Base-by-base conservation (phyloP, 2,329 filamentous ascomycete genomes). In the Cladophialophora exuberans region DNA sequence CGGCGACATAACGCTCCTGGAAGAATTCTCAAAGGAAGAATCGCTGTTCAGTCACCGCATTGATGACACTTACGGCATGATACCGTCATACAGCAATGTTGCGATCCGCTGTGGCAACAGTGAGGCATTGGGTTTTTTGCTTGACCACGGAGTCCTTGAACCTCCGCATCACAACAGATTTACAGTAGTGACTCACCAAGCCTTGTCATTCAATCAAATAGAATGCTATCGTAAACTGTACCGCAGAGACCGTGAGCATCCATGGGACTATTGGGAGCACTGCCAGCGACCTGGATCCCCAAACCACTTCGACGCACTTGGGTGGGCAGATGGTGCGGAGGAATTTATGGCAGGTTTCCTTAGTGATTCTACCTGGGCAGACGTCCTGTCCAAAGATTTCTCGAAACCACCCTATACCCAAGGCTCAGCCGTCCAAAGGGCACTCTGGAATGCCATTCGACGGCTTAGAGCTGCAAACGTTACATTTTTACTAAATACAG, bases 141-240 rank as follows among this genome's bases (percentile, higher is more conserved):
- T 51, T 28, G 36, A 43, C 31, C 36, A 51, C 31, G 23, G 48
- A 43, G 48, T 42, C 18, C 4, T 51, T 22, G 35, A 42, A 42
- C 9, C 15, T 44, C 35, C 17, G 22, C 4, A 5, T 53, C 26
- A 3, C 17, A 18, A 25, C 13, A n/a, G 13, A 36, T 22, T 45
- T 30, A 23, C 4, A 23, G 2, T 35, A 26, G 39, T 28, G 39
- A 46, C 50, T 26, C 30, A 53, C 10, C 18, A 45, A 17, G 50
- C 50, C 25, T 17, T 53, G 30, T 45, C 38, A 36, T 53, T 20
- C 26, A 46, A 53, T 22, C 50, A 53, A 28, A 38, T 33, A 39
- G 42, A 44, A 30, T 52, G 35, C 39, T 52, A 44, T 52, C 48
- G 39, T 44, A 38, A 42, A 35, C 48, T 52, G 22, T 52, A 52